Base-by-base conservation (phyloP, 139 green algal genomes). In the Protoeuglena noctilucae region DNA sequence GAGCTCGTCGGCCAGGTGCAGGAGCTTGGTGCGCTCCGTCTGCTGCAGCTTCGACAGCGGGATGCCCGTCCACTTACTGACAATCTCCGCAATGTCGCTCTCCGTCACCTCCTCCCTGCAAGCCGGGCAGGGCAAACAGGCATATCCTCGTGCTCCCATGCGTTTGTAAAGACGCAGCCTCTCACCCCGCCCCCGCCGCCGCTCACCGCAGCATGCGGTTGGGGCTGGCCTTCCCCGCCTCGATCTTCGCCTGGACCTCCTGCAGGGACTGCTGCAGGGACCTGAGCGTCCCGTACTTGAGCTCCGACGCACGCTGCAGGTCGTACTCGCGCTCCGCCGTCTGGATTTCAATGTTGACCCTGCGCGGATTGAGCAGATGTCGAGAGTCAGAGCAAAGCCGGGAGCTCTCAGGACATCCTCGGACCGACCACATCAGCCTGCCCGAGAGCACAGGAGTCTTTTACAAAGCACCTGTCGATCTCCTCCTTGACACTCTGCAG, bases 281-380 rank as follows among this genome's bases (percentile, higher is more conserved):
- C 55, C 90, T 76, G 43, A 97, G 76, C 9, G 79, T 92, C 28
- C 90, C 90, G 61, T 98, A 98, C 76, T 98, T 98, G 60, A 98
- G 76, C 76, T 97, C 89, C 4, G 89, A 89, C 2, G 89, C 89
- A 25, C 71, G 59, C 66, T 79, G 95, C 9, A 96, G 73, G 66
- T 96, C 87, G 68, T 96, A 96, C 61, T 94, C 85, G 6, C 88
- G 63, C 76, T 95, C 88, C 24, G 88, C 87, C 51, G 76, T 55
- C 59, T 68, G 34, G 26, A 89, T 80, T 56, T 85, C 72, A 22
- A 88, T 59, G 41, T 59, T 60, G 29, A 56, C 71, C 62, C 51
- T 72, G 64, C 4, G n/a, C n/a, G n/a, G n/a, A n/a, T n/a, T n/a
- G n/a, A n/a, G n/a, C n/a, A n/a, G n/a, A n/a, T n/a, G n/a, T n/a